Conservation (phyloP, 805 yeast genomes). For the Nakazawaea populi region DNA sequence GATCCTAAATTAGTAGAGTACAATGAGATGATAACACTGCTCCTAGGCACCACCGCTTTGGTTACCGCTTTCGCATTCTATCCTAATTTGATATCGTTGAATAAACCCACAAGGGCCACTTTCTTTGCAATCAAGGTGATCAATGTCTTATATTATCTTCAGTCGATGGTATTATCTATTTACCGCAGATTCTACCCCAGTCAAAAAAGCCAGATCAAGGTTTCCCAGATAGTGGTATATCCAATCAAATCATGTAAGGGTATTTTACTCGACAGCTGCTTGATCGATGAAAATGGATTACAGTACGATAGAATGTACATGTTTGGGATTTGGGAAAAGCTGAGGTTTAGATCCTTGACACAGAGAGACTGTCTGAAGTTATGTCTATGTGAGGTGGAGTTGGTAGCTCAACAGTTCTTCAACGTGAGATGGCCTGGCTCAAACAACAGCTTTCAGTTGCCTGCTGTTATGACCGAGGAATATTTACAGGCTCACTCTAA, state of each 20-base stretch:
- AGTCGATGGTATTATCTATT: not conserved
- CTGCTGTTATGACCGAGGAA: constrained; percentile 10
- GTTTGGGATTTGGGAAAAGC: constrained; percentile 16
- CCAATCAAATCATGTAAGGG: constrained; percentile 22
- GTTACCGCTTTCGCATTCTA: not conserved
- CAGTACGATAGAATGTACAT: constrained; percentile 23
- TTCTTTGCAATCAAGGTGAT: not conserved
- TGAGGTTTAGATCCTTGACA: constrained; percentile 14
- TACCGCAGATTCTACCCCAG: not conserved
- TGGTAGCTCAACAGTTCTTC: constrained; percentile 8
- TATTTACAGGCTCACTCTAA: constrained; percentile 7
- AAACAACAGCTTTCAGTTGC: constrained; percentile 13
- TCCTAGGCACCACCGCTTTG: not conserved
- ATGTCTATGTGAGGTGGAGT: constrained; percentile 10
- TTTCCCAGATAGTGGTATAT: constrained; percentile 13
- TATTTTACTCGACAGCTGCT: constrained; percentile 15
- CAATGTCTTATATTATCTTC: not conserved
- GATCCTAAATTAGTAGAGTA: not conserved
- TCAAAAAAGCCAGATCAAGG: not conserved
- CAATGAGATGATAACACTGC: not conserved
- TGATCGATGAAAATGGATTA: constrained; percentile 18
- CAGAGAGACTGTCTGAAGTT: constrained; percentile 18
- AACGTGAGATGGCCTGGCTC: constrained; percentile 11
- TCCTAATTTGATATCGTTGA: not conserved
- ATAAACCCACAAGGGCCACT: constrained; percentile 2